These are phyloP conservation scores for Vaccinium macrocarpon DNA, from an alignment of 148 eudicot species.

Conservation along the genomic window DNA sequence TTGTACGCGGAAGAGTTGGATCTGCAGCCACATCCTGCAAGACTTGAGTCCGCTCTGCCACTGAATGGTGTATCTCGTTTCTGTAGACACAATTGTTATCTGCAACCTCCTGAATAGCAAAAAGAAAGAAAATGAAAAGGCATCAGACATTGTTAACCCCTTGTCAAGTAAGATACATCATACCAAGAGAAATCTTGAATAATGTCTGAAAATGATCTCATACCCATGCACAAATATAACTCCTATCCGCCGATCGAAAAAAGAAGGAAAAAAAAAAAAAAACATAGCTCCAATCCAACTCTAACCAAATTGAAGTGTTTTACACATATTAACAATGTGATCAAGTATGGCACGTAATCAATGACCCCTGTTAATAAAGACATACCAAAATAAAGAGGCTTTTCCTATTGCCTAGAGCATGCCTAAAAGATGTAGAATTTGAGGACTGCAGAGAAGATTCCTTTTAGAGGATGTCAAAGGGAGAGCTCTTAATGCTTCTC, in stretches of 20 bases:
- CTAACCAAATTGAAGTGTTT: background rate
- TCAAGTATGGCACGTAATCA: background rate
- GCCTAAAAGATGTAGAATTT: too few species aligned
- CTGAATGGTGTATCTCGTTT: conserved; percentile 90
- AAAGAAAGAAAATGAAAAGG: background rate
- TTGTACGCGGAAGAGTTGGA: conserved; percentile 96
- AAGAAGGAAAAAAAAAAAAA: too few species aligned
- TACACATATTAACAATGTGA: background rate
- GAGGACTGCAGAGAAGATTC: too few species aligned
- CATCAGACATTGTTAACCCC: background rate
- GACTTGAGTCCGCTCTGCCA: conserved; percentile 85
- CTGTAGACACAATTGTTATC: conserved; percentile 94
- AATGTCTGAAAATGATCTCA: background rate
- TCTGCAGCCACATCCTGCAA: conserved; percentile 98
- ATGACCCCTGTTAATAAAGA: background rate
- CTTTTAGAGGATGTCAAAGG: too few species aligned
- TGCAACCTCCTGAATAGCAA: conserved; percentile 65
- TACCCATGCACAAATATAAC: background rate
- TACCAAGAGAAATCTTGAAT: background rate
- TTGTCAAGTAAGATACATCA: background rate
- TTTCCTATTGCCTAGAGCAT: too few species aligned
- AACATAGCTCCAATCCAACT: background rate
- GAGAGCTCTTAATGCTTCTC: background rate
- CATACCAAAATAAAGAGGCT: too few species aligned
- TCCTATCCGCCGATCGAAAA: background rate